A percentile compares a stretch with the other conserved stretches of the same genome.
phyloP scores from a whole-genome alignment of 148 eudicot genomes.

The Chenopodium album region DNA sequence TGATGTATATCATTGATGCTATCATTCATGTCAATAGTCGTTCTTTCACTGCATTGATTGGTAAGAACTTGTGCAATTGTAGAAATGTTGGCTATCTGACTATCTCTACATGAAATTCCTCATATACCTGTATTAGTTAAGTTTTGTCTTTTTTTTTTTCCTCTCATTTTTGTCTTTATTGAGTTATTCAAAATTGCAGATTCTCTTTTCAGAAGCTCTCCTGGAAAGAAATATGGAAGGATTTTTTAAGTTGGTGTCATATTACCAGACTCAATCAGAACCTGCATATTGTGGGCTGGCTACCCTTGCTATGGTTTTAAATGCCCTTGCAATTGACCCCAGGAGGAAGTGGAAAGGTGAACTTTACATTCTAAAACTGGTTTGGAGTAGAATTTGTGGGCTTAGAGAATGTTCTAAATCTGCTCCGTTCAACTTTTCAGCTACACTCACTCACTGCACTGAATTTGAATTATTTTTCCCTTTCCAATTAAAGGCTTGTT shows the following conservation, averaged over 20 bases:
- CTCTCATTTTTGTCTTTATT: not conserved
- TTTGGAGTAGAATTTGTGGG: not conserved
- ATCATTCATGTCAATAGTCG: not conserved
- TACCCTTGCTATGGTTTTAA: constrained; percentile 88
- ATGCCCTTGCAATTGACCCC: constrained; percentile 94
- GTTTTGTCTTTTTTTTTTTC: not conserved
- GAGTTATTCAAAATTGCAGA: constrained; percentile 44
- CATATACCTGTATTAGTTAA: not conserved
- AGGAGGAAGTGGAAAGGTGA: constrained; percentile 98
- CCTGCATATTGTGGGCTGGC: constrained; percentile 99
- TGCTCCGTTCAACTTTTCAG: not conserved
- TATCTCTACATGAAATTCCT: not conserved
- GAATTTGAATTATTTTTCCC: not conserved
- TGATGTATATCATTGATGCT: not conserved
- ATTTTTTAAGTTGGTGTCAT: constrained; percentile 84
- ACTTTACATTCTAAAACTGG: not conserved
- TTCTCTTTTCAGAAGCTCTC: constrained; percentile 79
- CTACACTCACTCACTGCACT: not conserved
- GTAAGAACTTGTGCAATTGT: not conserved
- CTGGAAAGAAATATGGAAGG: constrained; percentile 74
- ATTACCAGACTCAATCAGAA: constrained; percentile 96
- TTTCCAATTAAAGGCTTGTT: not conserved
- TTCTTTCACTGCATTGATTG: not conserved
- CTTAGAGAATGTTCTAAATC: not conserved
- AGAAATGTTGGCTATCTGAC: not conserved